phyloP scores from a whole-genome alignment of 108 stramenopile genomes.

The Mediolabrus comicus region DNA sequence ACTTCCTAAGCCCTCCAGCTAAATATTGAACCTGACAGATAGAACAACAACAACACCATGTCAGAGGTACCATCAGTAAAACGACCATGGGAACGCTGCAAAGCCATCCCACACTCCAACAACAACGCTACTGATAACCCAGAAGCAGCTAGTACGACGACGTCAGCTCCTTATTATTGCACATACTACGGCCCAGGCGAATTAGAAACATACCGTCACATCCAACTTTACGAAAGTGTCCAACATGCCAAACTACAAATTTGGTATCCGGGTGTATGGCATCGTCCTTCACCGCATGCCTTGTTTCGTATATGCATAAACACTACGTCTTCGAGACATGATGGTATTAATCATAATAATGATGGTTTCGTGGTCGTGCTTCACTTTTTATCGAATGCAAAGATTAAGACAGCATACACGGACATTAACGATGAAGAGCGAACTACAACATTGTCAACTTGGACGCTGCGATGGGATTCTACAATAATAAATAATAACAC shows the following conservation, averaged over 20 bases:
- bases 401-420: conserved; percentile 19
- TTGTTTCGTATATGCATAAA: conserved; percentile 21
- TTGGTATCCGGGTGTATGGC: conserved; percentile 39
- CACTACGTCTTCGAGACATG: too few species aligned
- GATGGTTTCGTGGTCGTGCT: conserved; percentile 3
- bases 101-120: neutral
- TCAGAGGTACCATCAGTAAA: neutral
- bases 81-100: neutral
- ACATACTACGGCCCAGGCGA: conserved; percentile 38
- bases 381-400: conserved; percentile 32
- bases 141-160: too few species aligned
- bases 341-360: neutral
- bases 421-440: too few species aligned
- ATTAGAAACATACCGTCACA: conserved; percentile 31
- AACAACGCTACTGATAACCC: neutral
- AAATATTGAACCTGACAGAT: too few species aligned
- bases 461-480: conserved; percentile 1
- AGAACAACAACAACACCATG: neutral
- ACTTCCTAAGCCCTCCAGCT: too few species aligned
- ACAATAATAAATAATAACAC: neutral
- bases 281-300: conserved; percentile 6
- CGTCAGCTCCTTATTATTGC: neutral
- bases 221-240: conserved; percentile 8
- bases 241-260: conserved; percentile 29
- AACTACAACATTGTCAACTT: too few species aligned